Evolutionary conservation across 2,329 filamentous ascomycete genomes (phyloP), one percentile per base, ranked within the genome.

Genomic region (Sclerotinia spermophila): DNA sequence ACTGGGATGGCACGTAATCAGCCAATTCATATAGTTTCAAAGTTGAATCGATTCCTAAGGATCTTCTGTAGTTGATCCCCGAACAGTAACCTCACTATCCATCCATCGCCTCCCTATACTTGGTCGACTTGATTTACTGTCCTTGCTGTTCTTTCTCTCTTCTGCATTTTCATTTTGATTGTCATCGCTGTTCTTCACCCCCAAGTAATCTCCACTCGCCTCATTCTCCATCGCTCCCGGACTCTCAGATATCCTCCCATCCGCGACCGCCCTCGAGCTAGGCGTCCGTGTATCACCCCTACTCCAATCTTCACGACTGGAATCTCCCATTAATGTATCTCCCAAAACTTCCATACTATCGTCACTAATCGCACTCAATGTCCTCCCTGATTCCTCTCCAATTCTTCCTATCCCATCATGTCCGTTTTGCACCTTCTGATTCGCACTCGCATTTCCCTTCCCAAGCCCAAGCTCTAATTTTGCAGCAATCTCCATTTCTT

Each of bases 111-210:
- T 68, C 24, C 24, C 53, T 3, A 69, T 21, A 35, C 56, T 66
- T 35, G 67, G 66, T 13, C 70, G 66, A 40, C 30, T 48, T 33
- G 42, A 35, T 8, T 44, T 33, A 24, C 58, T 51, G n/a, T 51
- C 59, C 24, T 74, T 64, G 72, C 68, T 62, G 70, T 72, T 60
- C 74, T 73, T 51, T 35, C 67, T 72, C 71, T 71, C 40, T 72
- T 58, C 42, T 45, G 58, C 35, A 73, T 62, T 30, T 17, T 55
- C 66, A 73, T 59, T 66, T 71, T 70, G 15, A 67, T 62, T 70
- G 27, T 21, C 60, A 19, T 56, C 30, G 33, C 33, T 17, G 11
- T 60, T 70, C 44, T 55, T 65, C 30, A 45, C 35, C 10, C 33
- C 11, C 59, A 45, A 45, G n/a, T 45, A n/a, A 44, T 30, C 44